phyloP scores from a whole-genome alignment of 1,139 yeast species.

The Candida smagusa region DNA sequence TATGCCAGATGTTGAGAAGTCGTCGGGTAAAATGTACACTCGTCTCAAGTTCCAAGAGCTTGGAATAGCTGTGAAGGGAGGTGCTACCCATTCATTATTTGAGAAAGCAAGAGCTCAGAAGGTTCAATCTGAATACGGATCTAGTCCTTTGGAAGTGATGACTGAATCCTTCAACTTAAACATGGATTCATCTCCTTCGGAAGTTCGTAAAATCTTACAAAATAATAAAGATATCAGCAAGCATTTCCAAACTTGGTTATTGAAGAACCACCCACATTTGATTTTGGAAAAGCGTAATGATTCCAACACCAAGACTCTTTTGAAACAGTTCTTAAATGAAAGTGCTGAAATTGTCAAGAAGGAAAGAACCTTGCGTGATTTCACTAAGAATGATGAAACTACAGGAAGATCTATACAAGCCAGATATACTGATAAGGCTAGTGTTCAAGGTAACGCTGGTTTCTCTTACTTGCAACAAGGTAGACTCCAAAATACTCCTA shows the following conservation, averaged over 20 bases:
- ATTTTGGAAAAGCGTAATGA: constrained; percentile 13
- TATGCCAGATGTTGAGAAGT: constrained; percentile 50
- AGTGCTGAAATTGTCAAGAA: constrained; percentile 19
- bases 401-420: constrained; percentile 7
- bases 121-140: constrained; percentile 2
- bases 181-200: constrained; percentile 22
- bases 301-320: constrained; percentile 17
- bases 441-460: constrained; percentile 68
- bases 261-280: constrained; percentile 33
- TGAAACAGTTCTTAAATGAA: constrained; percentile 27
- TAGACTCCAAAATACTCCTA: constrained; percentile 68
- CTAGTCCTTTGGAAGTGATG: constrained; percentile 12
- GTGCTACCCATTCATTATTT: constrained; percentile 19
- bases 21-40: constrained; percentile 37
- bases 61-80: constrained; percentile 35
- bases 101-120: constrained; percentile 22
- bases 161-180: constrained; percentile 33
- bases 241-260: constrained; percentile 33
- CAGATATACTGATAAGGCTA: constrained; percentile 9
- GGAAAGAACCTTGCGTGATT: constrained; percentile 20
- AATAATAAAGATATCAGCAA: constrained; percentile 33
- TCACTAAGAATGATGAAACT: constrained; percentile 16
- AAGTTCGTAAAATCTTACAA: constrained; percentile 27
- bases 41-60: constrained; percentile 43
- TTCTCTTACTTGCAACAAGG: constrained; percentile 71